phyloP scores from a whole-genome alignment of 345 rosid genomes.

The Bruguiera gymnorhiza region DNA sequence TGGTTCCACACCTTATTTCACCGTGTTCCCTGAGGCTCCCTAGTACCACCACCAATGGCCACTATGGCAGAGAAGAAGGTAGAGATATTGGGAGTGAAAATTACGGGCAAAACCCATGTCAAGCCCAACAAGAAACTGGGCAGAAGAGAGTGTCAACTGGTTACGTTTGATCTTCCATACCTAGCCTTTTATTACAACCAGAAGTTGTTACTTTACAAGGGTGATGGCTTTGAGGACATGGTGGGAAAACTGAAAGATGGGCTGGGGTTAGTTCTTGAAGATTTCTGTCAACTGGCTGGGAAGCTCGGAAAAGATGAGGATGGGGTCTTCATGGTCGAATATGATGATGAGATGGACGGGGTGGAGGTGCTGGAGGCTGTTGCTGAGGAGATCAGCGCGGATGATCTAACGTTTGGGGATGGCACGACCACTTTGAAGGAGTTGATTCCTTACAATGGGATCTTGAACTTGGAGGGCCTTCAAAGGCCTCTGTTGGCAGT shows the following conservation, averaged over 20 bases:
- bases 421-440: constrained; percentile 54
- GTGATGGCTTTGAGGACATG: constrained; percentile 29
- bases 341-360: constrained; percentile 71
- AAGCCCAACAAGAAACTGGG: constrained; percentile 63
- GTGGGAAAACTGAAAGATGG: constrained; percentile 82
- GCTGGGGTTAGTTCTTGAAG: constrained; percentile 57
- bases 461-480: constrained; percentile 76
- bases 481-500: constrained; percentile 61
- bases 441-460: constrained; percentile 59
- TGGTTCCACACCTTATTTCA: neutral
- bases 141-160: constrained; percentile 58
- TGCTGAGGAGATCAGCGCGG: constrained; percentile 53
- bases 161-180: constrained; percentile 92
- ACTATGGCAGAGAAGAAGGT: constrained; percentile 4
- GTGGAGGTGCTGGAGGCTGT: constrained; percentile 66
- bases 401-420: constrained; percentile 64
- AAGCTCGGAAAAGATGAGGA: constrained; percentile 76
- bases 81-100: constrained; percentile 35
- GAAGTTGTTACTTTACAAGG: constrained; percentile 72
- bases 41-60: constrained; percentile 20
- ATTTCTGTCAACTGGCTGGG: constrained; percentile 80
- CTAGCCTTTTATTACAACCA: constrained; percentile 84
- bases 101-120: constrained; percentile 45
- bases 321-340: constrained; percentile 72
- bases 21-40: neutral